These are phyloP conservation scores for Cairneyella variabilis DNA, from an alignment of 495 filamentous ascomycete genomes.

Conservation along the genomic window DNA sequence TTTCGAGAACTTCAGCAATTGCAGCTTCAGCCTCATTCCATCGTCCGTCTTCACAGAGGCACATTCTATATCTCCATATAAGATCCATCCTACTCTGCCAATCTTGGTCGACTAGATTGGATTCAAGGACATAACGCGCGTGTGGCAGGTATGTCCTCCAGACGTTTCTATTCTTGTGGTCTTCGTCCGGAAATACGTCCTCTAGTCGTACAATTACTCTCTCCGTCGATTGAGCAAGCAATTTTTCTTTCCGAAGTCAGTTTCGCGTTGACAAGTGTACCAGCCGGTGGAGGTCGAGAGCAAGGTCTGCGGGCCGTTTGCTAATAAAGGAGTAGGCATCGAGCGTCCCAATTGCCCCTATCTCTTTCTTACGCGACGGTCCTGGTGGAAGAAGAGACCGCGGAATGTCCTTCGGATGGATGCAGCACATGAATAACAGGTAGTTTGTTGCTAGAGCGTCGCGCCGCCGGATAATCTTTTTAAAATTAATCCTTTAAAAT, in stretches of 20 bases:
- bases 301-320: slow-evolving; percentile 3
- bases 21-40: slow-evolving; percentile 1
- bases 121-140: slow-evolving; percentile 28
- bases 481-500: too few relatives aligned
- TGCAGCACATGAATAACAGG: slow-evolving; percentile 20
- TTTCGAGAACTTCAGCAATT: not conserved
- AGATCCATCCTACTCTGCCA: not conserved
- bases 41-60: not conserved
- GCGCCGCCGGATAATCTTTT: slow-evolving; percentile 22
- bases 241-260: slow-evolving; percentile 33
- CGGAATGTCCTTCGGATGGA: slow-evolving; percentile 17
- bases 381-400: slow-evolving; percentile 13
- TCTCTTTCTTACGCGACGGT: slow-evolving; percentile 4
- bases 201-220: slow-evolving; percentile 28
- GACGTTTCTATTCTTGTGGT: slow-evolving; percentile 29
- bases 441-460: slow-evolving; percentile 26
- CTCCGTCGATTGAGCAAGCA: slow-evolving; percentile 26
- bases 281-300: slow-evolving; percentile 38
- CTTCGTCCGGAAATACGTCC: slow-evolving; percentile 28
- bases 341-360: slow-evolving; percentile 35
- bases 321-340: slow-evolving; percentile 39
- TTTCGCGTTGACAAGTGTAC: slow-evolving; percentile 40
- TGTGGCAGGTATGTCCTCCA: slow-evolving; percentile 38
- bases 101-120: not conserved
- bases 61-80: not conserved